Evolutionary conservation across 2,329 filamentous ascomycete genomes (phyloP), one percentile per base, ranked within the genome.

Genomic region (Aspergillus vadensis): DNA sequence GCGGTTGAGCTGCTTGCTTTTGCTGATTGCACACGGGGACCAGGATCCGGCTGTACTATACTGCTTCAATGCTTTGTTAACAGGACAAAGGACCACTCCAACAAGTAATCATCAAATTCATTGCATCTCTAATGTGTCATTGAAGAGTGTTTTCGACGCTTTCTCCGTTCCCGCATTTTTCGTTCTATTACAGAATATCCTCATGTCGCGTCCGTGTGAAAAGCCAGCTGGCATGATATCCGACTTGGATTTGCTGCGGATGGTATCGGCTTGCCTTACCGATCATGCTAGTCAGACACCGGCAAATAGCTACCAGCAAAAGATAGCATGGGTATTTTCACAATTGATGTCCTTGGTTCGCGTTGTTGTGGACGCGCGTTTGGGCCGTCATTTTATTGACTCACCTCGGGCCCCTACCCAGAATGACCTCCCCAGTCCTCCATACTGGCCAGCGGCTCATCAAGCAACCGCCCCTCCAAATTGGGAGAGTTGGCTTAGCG

Each of bases 141-240:
- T 59, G 15, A 32, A 21, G 2, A 59, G 8, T n/a, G 23, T 25
- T 4, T 51, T 50, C 4, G 43, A 59, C 15, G 41, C 43, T 2
- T 55, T 59, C 30, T 55, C 57, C 4, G 21, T 59, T 4, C 57
- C 57, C 10, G 51, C 50, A 3, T 39, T 55, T 9, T 59, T 59
- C 10, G 17, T 59, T 15, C 5, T 59, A 4, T 15, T 55, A 4
- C 36, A 55, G 15, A 21, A 27, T 17, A 17, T 56, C 14, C 27
- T 56, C 10, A n/a, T 23, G 17, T 10, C 27, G 2, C 43, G 21
- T 5, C 21, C 27, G 25, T 4, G 27, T 30, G 32, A 38, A 4
- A n/a, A 5, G 5, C 25, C 9, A 10, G 19, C 14, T 7, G 21
- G 25, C 9, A 14, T 48, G 12, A 36, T 19, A 27, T 12, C 25